phyloP scores from a whole-genome alignment of 306 rosid species.

The Lathyrus tuberosus region DNA sequence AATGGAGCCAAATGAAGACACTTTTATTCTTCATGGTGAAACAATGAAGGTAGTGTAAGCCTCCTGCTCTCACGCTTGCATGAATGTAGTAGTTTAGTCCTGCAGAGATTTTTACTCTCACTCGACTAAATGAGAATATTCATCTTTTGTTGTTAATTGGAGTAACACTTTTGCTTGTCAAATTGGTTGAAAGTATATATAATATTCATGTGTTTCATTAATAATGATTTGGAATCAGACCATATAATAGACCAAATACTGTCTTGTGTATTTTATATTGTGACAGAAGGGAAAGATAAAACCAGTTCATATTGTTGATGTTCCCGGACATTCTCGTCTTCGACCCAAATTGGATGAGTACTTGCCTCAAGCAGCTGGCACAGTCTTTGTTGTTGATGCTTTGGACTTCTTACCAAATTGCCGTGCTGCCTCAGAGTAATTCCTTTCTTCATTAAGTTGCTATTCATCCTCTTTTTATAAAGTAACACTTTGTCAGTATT shows the following conservation, averaged over 20 bases:
- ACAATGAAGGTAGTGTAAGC: conserved; percentile 57
- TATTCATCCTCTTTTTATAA: conserved; percentile 9
- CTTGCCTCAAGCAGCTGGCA: conserved; percentile 84
- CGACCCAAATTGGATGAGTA: conserved; percentile 84
- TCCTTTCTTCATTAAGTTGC: conserved; percentile 8
- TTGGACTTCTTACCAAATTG: conserved; percentile 84
- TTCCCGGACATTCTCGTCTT: conserved; percentile 97
- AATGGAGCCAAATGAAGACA: conserved; percentile 90
- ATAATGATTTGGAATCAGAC: conserved; percentile 20
- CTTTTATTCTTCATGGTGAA: conserved; percentile 83
- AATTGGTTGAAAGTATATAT: conserved; percentile 22
- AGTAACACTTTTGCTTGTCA: conserved; percentile 18
- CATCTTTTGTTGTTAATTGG: conserved; percentile 14
- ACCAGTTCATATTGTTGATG: conserved; percentile 83
- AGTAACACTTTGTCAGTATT: conserved; percentile 3
- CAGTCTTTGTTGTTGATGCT: conserved; percentile 86
- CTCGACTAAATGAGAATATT: not conserved
- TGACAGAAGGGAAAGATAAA: conserved; percentile 75
- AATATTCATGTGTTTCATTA: conserved; percentile 25
- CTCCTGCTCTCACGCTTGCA: conserved; percentile 13
- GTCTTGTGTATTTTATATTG: conserved; percentile 24
- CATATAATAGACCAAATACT: conserved; percentile 18
- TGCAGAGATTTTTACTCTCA: not conserved
- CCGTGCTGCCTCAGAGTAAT: conserved; percentile 91
- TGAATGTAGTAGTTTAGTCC: not conserved